Conservation (phyloP, 129 eudicot genomes). For the Saposhnikovia divaricata region DNA sequence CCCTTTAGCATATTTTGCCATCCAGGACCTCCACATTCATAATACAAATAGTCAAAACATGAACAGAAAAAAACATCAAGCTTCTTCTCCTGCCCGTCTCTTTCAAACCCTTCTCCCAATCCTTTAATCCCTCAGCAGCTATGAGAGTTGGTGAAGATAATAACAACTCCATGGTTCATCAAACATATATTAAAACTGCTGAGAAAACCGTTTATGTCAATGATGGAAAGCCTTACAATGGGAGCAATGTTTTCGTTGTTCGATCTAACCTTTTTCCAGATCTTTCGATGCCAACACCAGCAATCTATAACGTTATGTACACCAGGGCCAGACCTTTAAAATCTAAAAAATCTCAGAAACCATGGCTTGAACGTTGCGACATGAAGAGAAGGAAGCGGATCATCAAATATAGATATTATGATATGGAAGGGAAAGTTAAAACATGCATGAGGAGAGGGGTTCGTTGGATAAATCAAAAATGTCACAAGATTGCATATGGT, state of each 20-base stretch:
- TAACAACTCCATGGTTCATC: slow-evolving; percentile 11
- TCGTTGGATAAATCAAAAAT: slow-evolving; percentile 39
- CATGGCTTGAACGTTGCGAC: slow-evolving; percentile 24
- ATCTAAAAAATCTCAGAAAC: background rate
- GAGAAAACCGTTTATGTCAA: slow-evolving; percentile 4
- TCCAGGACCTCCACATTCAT: background rate
- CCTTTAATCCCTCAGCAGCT: background rate
- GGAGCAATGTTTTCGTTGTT: slow-evolving; percentile 12
- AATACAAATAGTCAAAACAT: background rate
- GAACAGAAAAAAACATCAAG: background rate
- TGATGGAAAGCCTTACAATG: slow-evolving; percentile 11
- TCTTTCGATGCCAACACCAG: background rate
- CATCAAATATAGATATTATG: slow-evolving; percentile 35
- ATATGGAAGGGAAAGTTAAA: slow-evolving; percentile 39
- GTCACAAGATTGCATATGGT: slow-evolving; percentile 17
- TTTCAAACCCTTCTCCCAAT: slow-evolving; percentile 8
- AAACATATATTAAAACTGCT: background rate
- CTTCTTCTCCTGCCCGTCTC: background rate
- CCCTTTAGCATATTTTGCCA: background rate
- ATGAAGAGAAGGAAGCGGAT: slow-evolving; percentile 33
- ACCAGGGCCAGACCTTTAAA: background rate
- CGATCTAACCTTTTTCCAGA: slow-evolving; percentile 10
- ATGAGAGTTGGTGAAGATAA: slow-evolving; percentile 3
- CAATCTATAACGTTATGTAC: background rate
- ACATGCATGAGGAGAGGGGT: slow-evolving; percentile 22